Evolutionary conservation across 306 rosid species (phyloP), one percentile per base, ranked within the genome.

Genomic region (Cucurbita maxima): DNA sequence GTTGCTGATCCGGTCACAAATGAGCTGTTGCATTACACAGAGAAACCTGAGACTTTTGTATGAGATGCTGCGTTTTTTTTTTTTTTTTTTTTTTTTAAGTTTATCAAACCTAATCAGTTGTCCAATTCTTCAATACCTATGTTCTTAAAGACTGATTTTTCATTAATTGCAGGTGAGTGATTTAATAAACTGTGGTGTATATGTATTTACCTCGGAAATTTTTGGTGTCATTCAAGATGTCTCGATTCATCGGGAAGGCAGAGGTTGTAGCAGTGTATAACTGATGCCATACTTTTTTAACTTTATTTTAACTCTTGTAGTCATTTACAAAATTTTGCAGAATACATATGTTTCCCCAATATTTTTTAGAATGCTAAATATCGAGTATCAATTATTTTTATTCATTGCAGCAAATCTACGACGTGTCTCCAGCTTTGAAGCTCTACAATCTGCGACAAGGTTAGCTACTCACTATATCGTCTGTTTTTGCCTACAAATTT

Each of bases 1-100:
- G 91, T 95, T 15, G 91, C 99, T 79, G 99, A 95, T 95, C 97
- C 97, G 16, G 18, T 38, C 80, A 89, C 96, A 77, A 89, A 89
- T 13, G 99, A 95, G 76, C 75, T 95, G 44, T 84, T 95, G 88
- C 99, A 95, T 84, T 95, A 95, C 82, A 95, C 92, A 2, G 99
- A 95, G 85, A 95, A 85, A 80, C 99, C 99, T 30, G 97, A 95
- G 76, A 95, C 99, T 76, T 80, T 80, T 76, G 84, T 78, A 79
- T 0, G 83, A 75, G 2, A 37, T 10, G 9, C 15, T 79, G 38
- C 54, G 44, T 64, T 66, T 51, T 4, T 61, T 66, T 66, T 64
- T 4, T 61, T 66, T 66, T 64, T 66, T 50, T 1, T 60, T 66
- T 66, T 43, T 40, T 36, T 12, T 19, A 0, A 44, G 56, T 22